These are phyloP conservation scores for Solanum infundibuliforme DNA, from an alignment of 257 asterid genomes.

Conservation along the genomic window DNA sequence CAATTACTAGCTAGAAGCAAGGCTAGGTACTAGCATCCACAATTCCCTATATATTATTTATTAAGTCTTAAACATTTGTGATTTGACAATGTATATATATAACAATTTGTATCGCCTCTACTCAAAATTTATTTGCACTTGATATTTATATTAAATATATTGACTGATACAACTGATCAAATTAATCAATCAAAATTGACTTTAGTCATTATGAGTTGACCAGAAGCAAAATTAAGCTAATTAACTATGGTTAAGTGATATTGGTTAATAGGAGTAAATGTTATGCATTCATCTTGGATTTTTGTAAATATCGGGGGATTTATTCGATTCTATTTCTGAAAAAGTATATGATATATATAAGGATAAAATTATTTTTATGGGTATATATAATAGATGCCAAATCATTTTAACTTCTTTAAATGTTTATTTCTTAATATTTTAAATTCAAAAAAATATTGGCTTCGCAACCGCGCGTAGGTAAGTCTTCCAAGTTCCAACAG, in stretches of 20 bases:
- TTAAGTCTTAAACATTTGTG: no score
- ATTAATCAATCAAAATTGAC: neutral
- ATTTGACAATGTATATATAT: neutral
- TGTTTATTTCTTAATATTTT: no score
- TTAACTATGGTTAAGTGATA: neutral
- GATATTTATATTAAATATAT: neutral
- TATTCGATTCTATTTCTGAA: neutral
- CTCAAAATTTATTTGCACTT: neutral
- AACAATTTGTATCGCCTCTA: no score
- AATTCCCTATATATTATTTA: neutral
- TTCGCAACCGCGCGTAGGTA: no score
- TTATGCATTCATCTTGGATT: neutral
- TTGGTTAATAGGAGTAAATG: neutral
- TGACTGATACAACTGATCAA: neutral
- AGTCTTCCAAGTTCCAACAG: neutral
- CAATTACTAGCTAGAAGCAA: neutral
- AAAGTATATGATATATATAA: neutral
- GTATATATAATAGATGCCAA: neutral
- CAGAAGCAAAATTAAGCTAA: neutral
- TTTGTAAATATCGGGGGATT: neutral
- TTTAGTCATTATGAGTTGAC: neutral
- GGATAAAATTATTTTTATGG: neutral
- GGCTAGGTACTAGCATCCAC: neutral
- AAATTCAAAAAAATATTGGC: no score
- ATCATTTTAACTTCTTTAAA: neutral